Evolutionary conservation across 768 basidiomycete species (phyloP), one percentile per base, ranked within the genome.

Genomic region (Cubamyces sp.): DNA sequence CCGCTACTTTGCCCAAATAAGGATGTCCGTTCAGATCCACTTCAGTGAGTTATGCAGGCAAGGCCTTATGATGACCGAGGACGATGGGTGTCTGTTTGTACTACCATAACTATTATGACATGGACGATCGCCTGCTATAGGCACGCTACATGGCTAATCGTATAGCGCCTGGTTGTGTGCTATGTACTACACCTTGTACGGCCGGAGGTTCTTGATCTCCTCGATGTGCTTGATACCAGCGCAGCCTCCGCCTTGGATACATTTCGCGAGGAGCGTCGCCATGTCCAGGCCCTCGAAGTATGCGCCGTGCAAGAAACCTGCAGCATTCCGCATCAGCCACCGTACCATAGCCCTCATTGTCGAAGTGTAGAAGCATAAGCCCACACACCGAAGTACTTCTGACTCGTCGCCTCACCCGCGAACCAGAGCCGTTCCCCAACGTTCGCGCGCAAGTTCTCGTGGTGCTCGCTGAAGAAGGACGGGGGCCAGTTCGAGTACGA

Each of bases 401-500:
- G 70, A 57, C 81, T 86, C 12, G 82, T 87, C 8, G 81, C 85
- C 69, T 88, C 87, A 3, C 86, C 87, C 0, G 86, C 81, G 64
- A 88, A 88, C 79, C 82, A 87, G 18, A 88, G 75, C 9, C 78
- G 75, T 39, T 73, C 64, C 5, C 74, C 74, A 18, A 88, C 75
- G 21, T 83, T 85, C 5, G 84, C 83, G 58, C 82, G 78, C 49
- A 88, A 66, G 66, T 88, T 86, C 26, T 80, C 74, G n/a, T 84
- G 77, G 54, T 87, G 84, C 9, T 71, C 74, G 14, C 75, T 77
- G 18, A 80, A 72, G 64, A 84, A 87, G 1, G 82, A 78, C 2
- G 87, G 73, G 0, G 85, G 85, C 86, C 86, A 87, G 64, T 87
- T 88, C 21, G 82, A 83, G 65, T 85, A 89, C 8, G 84, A 84